Conservation (phyloP, 371 early-diverging fungal species). For the Funneliformis caledonium region DNA sequence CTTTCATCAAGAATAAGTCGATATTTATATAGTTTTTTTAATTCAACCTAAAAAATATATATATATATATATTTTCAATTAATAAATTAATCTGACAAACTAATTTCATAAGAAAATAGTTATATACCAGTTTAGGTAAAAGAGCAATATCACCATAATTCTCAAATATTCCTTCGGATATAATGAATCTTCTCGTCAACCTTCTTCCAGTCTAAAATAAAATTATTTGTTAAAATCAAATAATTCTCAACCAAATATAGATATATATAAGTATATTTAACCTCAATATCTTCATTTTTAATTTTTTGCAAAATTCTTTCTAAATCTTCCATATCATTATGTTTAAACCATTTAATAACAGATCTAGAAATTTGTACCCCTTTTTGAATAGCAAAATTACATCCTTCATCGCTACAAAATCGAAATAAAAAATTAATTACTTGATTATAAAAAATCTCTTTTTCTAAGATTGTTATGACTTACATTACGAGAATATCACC, state of each 20-base stretch:
- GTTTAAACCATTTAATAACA: slow-evolving; percentile 88
- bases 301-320: slow-evolving; percentile 86
- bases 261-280: neutral
- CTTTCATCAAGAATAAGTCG: slow-evolving; percentile 97
- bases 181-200: slow-evolving; percentile 91
- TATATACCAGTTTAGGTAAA: slow-evolving; percentile 71
- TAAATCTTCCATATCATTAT: slow-evolving; percentile 96
- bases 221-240: slow-evolving; percentile 20
- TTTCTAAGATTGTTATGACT: slow-evolving; percentile 38
- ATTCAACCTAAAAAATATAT: slow-evolving; percentile 57
- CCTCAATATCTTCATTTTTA: slow-evolving; percentile 56
- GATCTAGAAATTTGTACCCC: slow-evolving; percentile 91
- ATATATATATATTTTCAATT: neutral
- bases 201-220: slow-evolving; percentile 71
- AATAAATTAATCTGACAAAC: neutral
- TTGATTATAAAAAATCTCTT: neutral
- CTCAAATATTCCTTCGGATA: slow-evolving; percentile 96
- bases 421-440: neutral
- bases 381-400: slow-evolving; percentile 89
- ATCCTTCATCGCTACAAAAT: slow-evolving; percentile 79
- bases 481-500: slow-evolving; percentile 94
- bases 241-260: neutral
- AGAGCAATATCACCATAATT: slow-evolving; percentile 94
- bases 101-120: neutral
- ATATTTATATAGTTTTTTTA: slow-evolving; percentile 97